Percentiles rank a stretch among this genome's conserved stretches.
Evolutionary conservation across 352 stramenopile species (phyloP).

Genomic region (Globisporangium orthogonon): DNA sequence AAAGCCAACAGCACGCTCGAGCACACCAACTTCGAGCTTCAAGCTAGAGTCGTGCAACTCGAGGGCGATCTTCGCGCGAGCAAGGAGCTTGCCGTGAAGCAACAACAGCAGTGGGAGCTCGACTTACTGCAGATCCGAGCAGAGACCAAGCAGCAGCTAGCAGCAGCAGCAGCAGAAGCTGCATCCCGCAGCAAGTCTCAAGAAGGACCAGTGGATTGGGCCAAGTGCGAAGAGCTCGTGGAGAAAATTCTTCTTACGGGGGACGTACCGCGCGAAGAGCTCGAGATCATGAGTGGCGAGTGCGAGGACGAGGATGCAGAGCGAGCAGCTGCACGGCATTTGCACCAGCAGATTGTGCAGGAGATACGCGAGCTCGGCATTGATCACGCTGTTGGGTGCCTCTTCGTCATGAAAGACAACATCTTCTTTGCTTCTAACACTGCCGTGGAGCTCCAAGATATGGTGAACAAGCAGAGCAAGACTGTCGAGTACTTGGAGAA

Average conservation of each 20-base stretch:
- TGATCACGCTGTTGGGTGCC: constrained; percentile 41
- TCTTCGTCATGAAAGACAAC: constrained; percentile 61
- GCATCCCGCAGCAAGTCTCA: neutral
- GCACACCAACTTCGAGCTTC: constrained; percentile 31
- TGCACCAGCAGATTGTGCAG: constrained; percentile 29
- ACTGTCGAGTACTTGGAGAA: constrained; percentile 50
- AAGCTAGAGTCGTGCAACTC: constrained; percentile 34
- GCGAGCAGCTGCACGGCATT: constrained; percentile 12
- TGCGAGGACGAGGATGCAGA: constrained; percentile 11
- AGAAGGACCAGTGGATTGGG: constrained; percentile 32
- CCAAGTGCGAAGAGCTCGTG: constrained; percentile 49
- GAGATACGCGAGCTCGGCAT: constrained; percentile 40
- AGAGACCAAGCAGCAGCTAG: constrained; percentile 25
- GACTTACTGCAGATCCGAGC: constrained; percentile 20
- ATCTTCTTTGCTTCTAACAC: constrained; percentile 60
- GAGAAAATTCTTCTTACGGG: constrained; percentile 43
- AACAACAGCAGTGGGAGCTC: constrained; percentile 30
- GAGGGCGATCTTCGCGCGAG: constrained; percentile 32
- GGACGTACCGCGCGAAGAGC: constrained; percentile 31
- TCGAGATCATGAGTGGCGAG: constrained; percentile 11
- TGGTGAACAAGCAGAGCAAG: constrained; percentile 42
- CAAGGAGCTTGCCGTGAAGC: constrained; percentile 20
- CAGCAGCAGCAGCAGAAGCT: constrained; percentile 8
- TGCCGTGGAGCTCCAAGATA: constrained; percentile 50
- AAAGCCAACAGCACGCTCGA: constrained; percentile 48